Percentiles rank a stretch among this genome's conserved stretches.
These are phyloP conservation scores for Garcia nutans DNA, from an alignment of 345 rosid species.

Conservation along the genomic window DNA sequence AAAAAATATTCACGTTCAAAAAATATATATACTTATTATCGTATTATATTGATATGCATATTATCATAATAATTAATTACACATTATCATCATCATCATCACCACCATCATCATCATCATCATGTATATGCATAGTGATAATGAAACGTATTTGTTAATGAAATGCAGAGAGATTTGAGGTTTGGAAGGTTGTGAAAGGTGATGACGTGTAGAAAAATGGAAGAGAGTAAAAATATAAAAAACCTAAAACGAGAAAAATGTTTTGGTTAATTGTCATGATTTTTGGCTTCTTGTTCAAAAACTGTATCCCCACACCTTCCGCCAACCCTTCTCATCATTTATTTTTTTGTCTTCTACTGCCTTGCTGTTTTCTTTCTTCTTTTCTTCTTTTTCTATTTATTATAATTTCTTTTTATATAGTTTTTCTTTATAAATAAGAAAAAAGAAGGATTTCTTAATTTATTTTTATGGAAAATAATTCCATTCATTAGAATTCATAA, in stretches of 20 bases:
- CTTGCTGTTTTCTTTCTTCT: not conserved
- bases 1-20: too few species aligned
- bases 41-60: too few species aligned
- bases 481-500: too few species aligned
- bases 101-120: slow-evolving; percentile 20
- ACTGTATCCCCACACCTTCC: slow-evolving; percentile 15
- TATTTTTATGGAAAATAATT: too few species aligned
- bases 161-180: not conserved
- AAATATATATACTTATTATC: too few species aligned
- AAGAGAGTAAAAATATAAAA: not conserved
- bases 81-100: slow-evolving; percentile 15
- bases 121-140: not conserved
- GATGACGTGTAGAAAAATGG: slow-evolving; percentile 18
- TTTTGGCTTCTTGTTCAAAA: slow-evolving; percentile 26
- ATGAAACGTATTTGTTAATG: not conserved
- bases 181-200: slow-evolving; percentile 11
- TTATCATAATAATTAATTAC: not conserved
- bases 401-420: not conserved
- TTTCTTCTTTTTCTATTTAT: not conserved
- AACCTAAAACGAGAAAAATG: slow-evolving; percentile 35
- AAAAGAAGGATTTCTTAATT: too few species aligned
- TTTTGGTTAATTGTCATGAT: slow-evolving; percentile 12
- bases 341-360: slow-evolving; percentile 19
- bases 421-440: too few species aligned
- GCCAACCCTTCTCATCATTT: slow-evolving; percentile 29